Percentiles rank a stretch among this genome's conserved stretches.
Evolutionary conservation across 2,329 filamentous ascomycete species (phyloP).

Genomic region (Alternaria triticina): DNA sequence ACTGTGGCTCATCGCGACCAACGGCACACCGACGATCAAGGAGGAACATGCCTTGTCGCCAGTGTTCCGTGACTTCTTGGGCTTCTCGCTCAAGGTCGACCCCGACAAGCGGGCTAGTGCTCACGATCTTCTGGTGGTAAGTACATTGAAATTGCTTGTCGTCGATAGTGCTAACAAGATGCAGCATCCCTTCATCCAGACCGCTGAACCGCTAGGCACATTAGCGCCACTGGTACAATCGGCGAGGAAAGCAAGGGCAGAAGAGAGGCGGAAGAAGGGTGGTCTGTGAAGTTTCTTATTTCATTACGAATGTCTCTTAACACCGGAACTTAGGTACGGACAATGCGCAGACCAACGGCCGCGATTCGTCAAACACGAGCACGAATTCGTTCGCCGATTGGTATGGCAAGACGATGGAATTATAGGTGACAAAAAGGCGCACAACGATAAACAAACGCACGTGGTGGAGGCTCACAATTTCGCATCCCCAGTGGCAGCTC

Average conservation of each 20-base stretch:
- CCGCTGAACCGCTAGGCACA: slow-evolving; percentile 64
- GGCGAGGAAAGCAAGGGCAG: slow-evolving; percentile 81
- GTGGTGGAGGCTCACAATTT: not conserved
- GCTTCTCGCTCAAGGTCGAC: slow-evolving; percentile 93
- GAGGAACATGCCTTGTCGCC: slow-evolving; percentile 82
- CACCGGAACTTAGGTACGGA: slow-evolving; percentile 30
- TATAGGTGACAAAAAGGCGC: slow-evolving; percentile 11
- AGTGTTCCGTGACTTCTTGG: slow-evolving; percentile 89
- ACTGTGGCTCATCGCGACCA: slow-evolving; percentile 94
- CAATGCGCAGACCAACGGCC: slow-evolving; percentile 23
- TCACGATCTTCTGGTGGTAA: slow-evolving; percentile 88
- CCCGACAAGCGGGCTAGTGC: slow-evolving; percentile 96
- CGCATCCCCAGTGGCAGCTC: slow-evolving; percentile 4
- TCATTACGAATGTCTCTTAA: slow-evolving; percentile 34
- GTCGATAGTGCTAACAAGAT: slow-evolving; percentile 14
- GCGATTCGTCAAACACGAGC: slow-evolving; percentile 23
- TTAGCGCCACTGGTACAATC: slow-evolving; percentile 86
- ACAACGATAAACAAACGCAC: not conserved
- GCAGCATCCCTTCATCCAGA: slow-evolving; percentile 58
- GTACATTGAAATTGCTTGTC: slow-evolving; percentile 43
- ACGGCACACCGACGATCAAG: slow-evolving; percentile 93
- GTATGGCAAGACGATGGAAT: slow-evolving; percentile 30
- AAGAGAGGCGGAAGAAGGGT: slow-evolving; percentile 67
- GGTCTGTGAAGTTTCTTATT: slow-evolving; percentile 43
- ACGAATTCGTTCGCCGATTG: slow-evolving; percentile 37